phyloP scores from a whole-genome alignment of 2,329 filamentous ascomycete genomes.

The Pezicula rhizophila region DNA sequence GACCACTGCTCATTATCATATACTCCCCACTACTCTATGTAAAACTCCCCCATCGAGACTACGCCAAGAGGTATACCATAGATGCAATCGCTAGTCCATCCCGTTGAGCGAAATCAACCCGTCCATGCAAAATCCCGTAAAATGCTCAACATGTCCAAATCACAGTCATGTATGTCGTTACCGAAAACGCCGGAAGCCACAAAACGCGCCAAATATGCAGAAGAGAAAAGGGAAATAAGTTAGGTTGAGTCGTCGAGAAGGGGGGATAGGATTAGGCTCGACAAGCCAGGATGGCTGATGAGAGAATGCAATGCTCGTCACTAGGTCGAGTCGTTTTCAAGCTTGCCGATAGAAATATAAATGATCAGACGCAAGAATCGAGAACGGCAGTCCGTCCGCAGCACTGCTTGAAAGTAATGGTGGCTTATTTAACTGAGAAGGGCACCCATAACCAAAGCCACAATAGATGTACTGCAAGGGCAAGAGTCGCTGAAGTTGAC shows the following conservation, averaged over 20 bases:
- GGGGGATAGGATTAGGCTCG: neutral
- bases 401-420: neutral
- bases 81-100: no score
- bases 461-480: neutral
- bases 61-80: no score
- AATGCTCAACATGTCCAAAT: no score
- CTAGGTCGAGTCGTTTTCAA: conserved; percentile 2
- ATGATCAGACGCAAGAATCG: neutral
- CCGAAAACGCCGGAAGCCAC: neutral
- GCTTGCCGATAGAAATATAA: neutral
- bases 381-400: neutral
- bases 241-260: neutral
- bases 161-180: neutral
- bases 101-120: no score
- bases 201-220: conserved; percentile 1
- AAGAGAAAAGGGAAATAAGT: neutral
- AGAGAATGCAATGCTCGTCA: neutral
- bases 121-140: no score
- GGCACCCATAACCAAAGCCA: neutral
- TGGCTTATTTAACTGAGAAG: neutral
- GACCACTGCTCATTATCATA: no score
- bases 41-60: no score
- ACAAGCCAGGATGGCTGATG: neutral
- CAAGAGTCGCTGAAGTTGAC: neutral
- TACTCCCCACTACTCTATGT: no score